Percentiles rank a stretch among this genome's conserved stretches.
Conservation (phyloP, 345 rosid species). For the Eucalyptus erythrocorys region DNA sequence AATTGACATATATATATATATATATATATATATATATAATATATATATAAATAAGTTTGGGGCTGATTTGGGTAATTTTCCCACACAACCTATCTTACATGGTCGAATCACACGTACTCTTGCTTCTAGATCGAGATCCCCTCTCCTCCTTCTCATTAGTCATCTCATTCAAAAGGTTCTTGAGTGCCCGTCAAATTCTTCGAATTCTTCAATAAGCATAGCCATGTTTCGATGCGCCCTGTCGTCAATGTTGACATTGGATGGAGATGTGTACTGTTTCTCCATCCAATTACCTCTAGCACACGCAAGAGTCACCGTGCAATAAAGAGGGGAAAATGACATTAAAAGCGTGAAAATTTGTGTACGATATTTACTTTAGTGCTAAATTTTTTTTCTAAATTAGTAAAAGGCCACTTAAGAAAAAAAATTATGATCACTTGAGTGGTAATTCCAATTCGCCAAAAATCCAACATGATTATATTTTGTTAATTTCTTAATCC, state of each 20-base stretch:
- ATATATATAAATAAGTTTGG: not conserved
- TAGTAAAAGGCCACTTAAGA: too few relatives aligned
- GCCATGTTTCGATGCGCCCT: accelerated
- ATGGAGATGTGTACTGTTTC: not conserved
- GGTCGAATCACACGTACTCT: not conserved
- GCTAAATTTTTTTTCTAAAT: too few relatives aligned
- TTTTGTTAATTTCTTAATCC: too few relatives aligned
- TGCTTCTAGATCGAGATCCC: not conserved
- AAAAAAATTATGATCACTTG: too few relatives aligned
- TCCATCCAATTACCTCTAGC: not conserved
- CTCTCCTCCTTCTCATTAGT: not conserved
- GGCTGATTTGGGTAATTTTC: not conserved
- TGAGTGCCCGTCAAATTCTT: not conserved
- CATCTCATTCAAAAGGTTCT: not conserved
- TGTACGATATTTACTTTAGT: too few relatives aligned
- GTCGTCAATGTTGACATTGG: not conserved
- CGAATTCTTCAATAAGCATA: not conserved
- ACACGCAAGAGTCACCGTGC: not conserved
- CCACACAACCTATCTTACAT: not conserved
- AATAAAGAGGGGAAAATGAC: not conserved
- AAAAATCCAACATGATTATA: too few relatives aligned
- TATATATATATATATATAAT: too few relatives aligned
- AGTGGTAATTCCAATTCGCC: too few relatives aligned
- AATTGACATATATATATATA: accelerated
- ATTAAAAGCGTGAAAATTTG: too few relatives aligned